Base-by-base conservation (phyloP, 2,329 filamentous ascomycete genomes). In the Microdochium paspali region DNA sequence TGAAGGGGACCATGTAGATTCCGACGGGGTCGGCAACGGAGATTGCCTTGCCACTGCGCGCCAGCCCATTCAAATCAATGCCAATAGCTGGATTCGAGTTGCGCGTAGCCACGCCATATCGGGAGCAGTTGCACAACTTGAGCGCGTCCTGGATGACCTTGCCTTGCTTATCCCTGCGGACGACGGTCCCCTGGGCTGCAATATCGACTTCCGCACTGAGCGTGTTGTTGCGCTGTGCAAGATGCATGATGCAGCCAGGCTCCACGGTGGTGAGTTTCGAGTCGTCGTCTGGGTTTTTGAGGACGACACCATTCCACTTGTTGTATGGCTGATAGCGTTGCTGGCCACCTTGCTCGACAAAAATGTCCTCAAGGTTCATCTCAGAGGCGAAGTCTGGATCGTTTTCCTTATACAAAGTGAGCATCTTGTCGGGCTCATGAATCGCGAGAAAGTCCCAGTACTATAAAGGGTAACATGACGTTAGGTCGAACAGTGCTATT, bases 1-100 rank as follows among this genome's bases (percentile, higher is more conserved):
- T 21, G 23, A 46, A 46, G 21, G 31, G n/a, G 13, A 46, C 44
- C 21, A 46, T 15, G 25, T 30, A 46, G 44, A 45, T 35, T 12
- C 31, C 31, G 31, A 35, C 31, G 31, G 31, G 31, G 13, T 35
- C 31, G 31, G 18, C 31, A 18, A 35, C 18, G 31, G 31, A 35
- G 6, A 35, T 18, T 12, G 31, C 31, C 31, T 35, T 35, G 13
- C 31, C 31, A 7, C 13, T 15, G 31, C 31, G 31, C 31, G 31
- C 31, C 31, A 35, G 13, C 6, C 31, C 18, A 18, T 35, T 35
- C 13, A 35, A 15, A 18, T 18, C 31, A 18, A 6, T 35, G 31
- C 31, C 31, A 18, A 35, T 35, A 12, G 15, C 18, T 12, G 31
- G 31, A 18, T 35, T 18, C 31, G 31, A 35, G 31, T 35, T 35